Evolutionary conservation across 495 filamentous ascomycete genomes (phyloP).

Genomic region (Friedmanniomyces simplex): DNA sequence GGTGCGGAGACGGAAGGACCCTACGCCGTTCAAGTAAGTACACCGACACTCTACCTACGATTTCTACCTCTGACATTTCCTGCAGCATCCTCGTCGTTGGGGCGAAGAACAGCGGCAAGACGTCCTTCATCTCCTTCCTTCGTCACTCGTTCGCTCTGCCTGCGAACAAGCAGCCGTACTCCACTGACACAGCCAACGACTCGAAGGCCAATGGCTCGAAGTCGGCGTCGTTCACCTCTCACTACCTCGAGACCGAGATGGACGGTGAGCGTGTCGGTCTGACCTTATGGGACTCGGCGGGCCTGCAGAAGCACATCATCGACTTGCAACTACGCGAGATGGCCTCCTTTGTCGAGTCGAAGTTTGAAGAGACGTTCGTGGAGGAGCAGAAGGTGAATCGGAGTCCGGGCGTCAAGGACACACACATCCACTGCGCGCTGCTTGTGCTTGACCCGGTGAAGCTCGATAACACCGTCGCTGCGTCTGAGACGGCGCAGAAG

Average conservation of each 20-base stretch:
- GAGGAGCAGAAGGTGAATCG: constrained; percentile 97
- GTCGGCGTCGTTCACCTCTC: constrained; percentile 52
- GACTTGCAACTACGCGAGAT: constrained; percentile 90
- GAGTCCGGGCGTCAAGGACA: constrained; percentile 85
- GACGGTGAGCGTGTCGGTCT: constrained; percentile 85
- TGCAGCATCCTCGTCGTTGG: constrained; percentile 88
- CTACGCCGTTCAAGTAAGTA: constrained; percentile 98
- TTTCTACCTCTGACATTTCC: no score
- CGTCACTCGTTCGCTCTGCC: constrained; percentile 71
- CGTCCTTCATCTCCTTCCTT: constrained; percentile 93
- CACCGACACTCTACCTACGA: no score
- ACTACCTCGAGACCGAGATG: constrained; percentile 91
- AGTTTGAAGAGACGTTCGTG: constrained; percentile 94
- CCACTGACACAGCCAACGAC: constrained; percentile 26
- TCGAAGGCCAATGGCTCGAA: constrained; percentile 31
- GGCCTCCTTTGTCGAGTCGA: constrained; percentile 85
- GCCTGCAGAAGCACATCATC: constrained; percentile 84
- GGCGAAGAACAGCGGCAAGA: constrained; percentile 82
- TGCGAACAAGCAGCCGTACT: constrained; percentile 52
- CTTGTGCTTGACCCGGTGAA: constrained; percentile 81
- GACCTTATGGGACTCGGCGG: constrained; percentile 92
- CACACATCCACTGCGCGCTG: constrained; percentile 95
- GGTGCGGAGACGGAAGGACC: constrained; percentile 88
- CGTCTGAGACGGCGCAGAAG: constrained; percentile 42
- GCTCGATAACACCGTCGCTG: constrained; percentile 71